Evolutionary conservation across 176 grass and related monocot species (phyloP), one percentile per base, ranked within the genome.

Genomic region (Alopecurus myosuroides): DNA sequence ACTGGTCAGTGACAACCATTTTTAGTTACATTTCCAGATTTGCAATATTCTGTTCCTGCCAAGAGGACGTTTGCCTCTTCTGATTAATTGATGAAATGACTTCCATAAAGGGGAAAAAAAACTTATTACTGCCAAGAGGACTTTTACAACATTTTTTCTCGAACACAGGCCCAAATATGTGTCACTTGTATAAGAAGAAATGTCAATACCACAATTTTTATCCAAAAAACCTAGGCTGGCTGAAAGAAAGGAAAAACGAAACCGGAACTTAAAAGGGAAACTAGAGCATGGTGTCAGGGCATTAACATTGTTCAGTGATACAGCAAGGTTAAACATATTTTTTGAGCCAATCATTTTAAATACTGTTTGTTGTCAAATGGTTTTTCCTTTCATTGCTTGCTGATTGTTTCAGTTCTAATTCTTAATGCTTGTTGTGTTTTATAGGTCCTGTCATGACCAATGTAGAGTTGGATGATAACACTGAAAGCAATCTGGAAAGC

Each of bases 401-500:
- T 87, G 29, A 28, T 64, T 53, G 55, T 60, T 85, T 77, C 58
- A 19, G 55, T 76, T 51, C 3, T 81, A 60, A 70, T 41, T 69
- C 50, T 6, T 70, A 60, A 63, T 35, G 30, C 68, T 77, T 77
- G 17, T 45, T 88, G 25, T 73, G 73, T 76, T 90, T 83, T 75
- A 57, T 79, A 94, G 96, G 82, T 69, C 46, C 71, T 35, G 74
- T 68, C 33, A 68, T 15, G 18, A 70, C 25, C 62, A 89, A 49
- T 50, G 60, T 33, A 55, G 76, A 74, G 71, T 72, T 85, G 48
- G 39, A 58, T 84, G 41, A 44, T 64, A 41, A 42, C 51, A 31
- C 36, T 61, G 66, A 79, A 70, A 88, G 89, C 84, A 86, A 86
- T 86, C 46, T 83, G 15, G 78, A 92, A 81, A 86, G 30, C 30